phyloP scores from a whole-genome alignment of 352 stramenopile species.

The Globisporangium cystogenes region DNA sequence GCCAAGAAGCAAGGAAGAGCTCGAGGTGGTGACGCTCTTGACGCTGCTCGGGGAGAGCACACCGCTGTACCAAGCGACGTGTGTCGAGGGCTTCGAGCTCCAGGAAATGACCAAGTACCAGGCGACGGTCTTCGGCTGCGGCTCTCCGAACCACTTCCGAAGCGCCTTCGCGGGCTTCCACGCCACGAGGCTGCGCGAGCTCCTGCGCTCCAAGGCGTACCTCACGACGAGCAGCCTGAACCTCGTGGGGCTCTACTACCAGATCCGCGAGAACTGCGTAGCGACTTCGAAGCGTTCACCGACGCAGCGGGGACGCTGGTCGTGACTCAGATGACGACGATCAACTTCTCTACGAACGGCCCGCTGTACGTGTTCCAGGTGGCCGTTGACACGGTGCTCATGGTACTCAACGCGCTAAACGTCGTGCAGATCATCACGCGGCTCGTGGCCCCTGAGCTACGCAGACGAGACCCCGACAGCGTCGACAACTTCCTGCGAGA shows the following conservation, averaged over 20 bases:
- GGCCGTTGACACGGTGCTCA: slow-evolving; percentile 13
- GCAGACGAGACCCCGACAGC: too few relatives aligned
- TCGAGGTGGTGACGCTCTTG: slow-evolving; percentile 32
- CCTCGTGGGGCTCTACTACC: slow-evolving; percentile 28
- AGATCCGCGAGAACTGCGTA: slow-evolving; percentile 25
- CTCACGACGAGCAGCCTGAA: slow-evolving; percentile 18
- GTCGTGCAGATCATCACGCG: too few relatives aligned
- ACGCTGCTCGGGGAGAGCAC: slow-evolving; percentile 46
- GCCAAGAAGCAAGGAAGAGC: slow-evolving; percentile 25
- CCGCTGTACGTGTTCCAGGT: slow-evolving; percentile 35
- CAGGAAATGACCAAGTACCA: slow-evolving; percentile 19
- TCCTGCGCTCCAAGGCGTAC: slow-evolving; percentile 22
- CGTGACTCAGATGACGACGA: slow-evolving; percentile 23
- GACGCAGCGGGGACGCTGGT: slow-evolving; percentile 1
- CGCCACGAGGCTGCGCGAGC: slow-evolving; percentile 10
- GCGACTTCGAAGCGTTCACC: slow-evolving; percentile 9
- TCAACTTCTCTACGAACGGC: slow-evolving; percentile 42
- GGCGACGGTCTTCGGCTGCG: slow-evolving; percentile 27
- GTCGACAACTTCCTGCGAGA: not conserved
- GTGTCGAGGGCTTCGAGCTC: slow-evolving; percentile 39
- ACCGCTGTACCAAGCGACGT: slow-evolving; percentile 31
- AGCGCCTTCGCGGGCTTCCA: slow-evolving; percentile 23
- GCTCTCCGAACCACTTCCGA: slow-evolving; percentile 23
- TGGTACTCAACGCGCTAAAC: slow-evolving; percentile 17
- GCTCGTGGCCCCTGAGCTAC: not conserved